A percentile compares a stretch with the other conserved stretches of the same genome.
Conservation (phyloP, 495 filamentous ascomycete genomes). For the Chaetomium fimeti region DNA sequence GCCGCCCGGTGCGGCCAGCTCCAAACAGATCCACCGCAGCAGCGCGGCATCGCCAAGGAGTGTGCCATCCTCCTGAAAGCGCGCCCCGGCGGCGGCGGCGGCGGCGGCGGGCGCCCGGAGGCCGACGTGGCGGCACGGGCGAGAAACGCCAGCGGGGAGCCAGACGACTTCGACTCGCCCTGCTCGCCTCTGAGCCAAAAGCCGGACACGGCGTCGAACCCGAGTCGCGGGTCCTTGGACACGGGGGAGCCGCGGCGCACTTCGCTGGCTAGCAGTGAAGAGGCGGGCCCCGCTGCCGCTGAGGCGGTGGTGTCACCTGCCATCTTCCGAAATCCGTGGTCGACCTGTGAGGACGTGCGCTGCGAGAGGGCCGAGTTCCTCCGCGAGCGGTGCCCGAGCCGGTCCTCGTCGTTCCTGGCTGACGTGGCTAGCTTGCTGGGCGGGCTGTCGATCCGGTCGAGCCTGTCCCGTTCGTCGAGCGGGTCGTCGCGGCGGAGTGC, state of each 20-base stretch:
- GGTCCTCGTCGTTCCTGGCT: constrained; percentile 24
- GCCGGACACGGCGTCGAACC: not conserved
- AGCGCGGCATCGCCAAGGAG: constrained; percentile 1
- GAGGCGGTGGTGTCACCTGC: not conserved
- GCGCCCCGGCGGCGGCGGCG: not conserved
- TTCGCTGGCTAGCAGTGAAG: not conserved
- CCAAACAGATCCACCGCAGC: not conserved
- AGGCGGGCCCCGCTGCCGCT: not conserved
- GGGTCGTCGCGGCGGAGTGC: constrained; percentile 10
- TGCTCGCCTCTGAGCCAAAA: not conserved
- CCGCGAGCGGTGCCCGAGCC: constrained; percentile 20
- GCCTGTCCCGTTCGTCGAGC: constrained; percentile 15
- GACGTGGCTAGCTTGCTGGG: constrained; percentile 20
- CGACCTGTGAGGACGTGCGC: not conserved
- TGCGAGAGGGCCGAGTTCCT: constrained; percentile 12
- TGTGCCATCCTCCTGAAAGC: constrained; percentile 19
- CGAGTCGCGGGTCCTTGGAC: not conserved
- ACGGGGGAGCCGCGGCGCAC: not conserved
- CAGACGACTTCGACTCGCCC: not conserved
- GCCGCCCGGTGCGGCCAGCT: constrained; percentile 8
- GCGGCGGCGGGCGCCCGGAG: not conserved
- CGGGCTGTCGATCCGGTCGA: constrained; percentile 23
- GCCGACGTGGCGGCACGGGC: not conserved
- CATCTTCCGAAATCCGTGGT: constrained; percentile 15
- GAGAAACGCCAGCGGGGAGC: not conserved